Base-by-base conservation (phyloP, 306 rosid genomes). In the Medicago lupulina region DNA sequence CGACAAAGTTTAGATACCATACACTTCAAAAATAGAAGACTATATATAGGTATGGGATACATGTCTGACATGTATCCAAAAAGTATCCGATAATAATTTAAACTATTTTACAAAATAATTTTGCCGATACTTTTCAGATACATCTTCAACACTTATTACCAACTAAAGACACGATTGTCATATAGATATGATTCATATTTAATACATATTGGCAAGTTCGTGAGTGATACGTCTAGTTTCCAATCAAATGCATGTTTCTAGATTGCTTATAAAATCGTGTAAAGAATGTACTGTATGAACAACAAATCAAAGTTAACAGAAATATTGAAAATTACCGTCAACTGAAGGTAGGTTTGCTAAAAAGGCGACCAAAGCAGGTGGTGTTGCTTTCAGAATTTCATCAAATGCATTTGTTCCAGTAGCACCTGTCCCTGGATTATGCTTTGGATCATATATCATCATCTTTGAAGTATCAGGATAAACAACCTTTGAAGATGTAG, bases 391-490 rank as follows among this genome's bases (percentile, higher is more conserved):
- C 50, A 90, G 74, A 85, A 95, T 86, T 86, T 92, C 96, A 76
- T 95, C 97, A 73, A 89, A 85, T n/a, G 93, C 89, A 80, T 84
- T 88, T 66, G 87, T 81, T 81, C 86, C 96, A 67, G 28, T 14
- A 13, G 86, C 85, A 63, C 88, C 87, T 70, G 77, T 77, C 31
- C 68, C 71, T 49, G 91, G 89, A 75, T 83, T 92, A 62, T 89
- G 90, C 79, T 89, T 88, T 28, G 98, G 97, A 82, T 95, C 97
- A 84, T 90, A 94, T 59, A 92, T 49, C 71, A 79, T 79, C 98
- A 91, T 92, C 88, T 86, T 91, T 65, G 96, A 87, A 83, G 90
- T 86, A 80, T 95, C 97, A 14, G 97, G 97, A 85, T 84, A 84
- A 60, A 90, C 87, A 63, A 92, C 83, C 73, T 88, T 92, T 5